phyloP scores from a whole-genome alignment of 495 filamentous ascomycete species.

The Thozetella sp. region DNA sequence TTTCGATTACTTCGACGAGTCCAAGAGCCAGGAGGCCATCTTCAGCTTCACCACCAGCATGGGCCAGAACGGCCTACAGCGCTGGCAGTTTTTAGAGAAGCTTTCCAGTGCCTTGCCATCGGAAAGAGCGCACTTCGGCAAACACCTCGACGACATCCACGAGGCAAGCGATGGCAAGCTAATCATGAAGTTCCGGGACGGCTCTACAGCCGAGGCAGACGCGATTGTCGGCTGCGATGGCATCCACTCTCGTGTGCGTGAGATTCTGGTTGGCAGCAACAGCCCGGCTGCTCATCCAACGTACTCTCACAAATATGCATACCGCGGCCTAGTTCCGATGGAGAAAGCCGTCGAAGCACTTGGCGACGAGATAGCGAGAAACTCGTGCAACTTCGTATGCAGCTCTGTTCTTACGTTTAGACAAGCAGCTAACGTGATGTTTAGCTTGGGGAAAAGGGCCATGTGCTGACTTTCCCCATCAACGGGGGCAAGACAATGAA shows the following conservation, averaged over 20 bases:
- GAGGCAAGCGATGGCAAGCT: constrained; percentile 32
- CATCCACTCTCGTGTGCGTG: constrained; percentile 53
- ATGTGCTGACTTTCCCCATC: constrained; percentile 68
- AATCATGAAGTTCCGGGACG: constrained; percentile 55
- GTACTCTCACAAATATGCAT: constrained; percentile 55
- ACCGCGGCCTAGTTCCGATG: constrained; percentile 57
- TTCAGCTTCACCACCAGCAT: too few relatives aligned
- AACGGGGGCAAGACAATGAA: constrained; percentile 66
- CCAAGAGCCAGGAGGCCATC: too few relatives aligned
- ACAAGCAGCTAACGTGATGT: constrained; percentile 39
- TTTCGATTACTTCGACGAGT: constrained; percentile 19
- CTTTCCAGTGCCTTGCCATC: constrained; percentile 60
- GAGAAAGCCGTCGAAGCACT: constrained; percentile 47
- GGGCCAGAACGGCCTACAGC: constrained; percentile 41
- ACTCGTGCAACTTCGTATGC: constrained; percentile 51
- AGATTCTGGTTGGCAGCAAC: constrained; percentile 42
- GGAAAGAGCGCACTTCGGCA: constrained; percentile 45
- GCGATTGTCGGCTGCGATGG: constrained; percentile 62
- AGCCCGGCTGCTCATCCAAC: constrained; percentile 39
- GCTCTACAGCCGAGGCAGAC: constrained; percentile 50
- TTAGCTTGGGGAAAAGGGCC: constrained; percentile 59
- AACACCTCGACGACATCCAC: constrained; percentile 34
- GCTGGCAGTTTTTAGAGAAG: constrained; percentile 62
- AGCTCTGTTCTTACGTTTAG: constrained; percentile 38
- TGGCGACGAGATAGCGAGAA: constrained; percentile 58